Conservation (phyloP, 257 asterid genomes). For the Solanum pimpinellifolium region DNA sequence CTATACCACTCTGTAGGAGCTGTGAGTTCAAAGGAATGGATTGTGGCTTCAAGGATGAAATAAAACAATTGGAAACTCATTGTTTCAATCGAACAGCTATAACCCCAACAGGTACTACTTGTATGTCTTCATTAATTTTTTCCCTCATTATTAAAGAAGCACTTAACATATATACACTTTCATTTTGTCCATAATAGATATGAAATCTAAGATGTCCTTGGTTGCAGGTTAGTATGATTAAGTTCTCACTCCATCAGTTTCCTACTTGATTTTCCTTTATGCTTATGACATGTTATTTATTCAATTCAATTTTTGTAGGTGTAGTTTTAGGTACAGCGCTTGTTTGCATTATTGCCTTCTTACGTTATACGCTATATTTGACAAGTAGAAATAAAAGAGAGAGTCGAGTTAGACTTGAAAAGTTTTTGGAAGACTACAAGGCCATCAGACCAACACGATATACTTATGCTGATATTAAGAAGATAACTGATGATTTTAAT, state of each 20-base stretch:
- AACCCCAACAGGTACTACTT: not conserved
- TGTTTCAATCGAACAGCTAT: not conserved
- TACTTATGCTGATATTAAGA: not conserved
- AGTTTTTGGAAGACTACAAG: not conserved
- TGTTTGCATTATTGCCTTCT: not conserved
- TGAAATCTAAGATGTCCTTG: not conserved
- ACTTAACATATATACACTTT: not conserved
- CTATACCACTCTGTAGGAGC: not conserved
- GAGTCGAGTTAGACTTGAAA: not conserved
- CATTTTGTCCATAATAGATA: not conserved
- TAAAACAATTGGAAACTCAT: not conserved
- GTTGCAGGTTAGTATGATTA: not conserved
- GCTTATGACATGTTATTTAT: not conserved
- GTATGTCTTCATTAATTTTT: not conserved
- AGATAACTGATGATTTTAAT: not conserved
- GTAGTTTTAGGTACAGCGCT: not conserved
- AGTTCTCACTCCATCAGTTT: not conserved
- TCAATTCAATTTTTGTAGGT: not conserved
- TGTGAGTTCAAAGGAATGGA: not conserved
- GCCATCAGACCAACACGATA: not conserved
- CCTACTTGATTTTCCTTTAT: not conserved
- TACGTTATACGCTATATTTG: not conserved
- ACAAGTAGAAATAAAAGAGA: not conserved
- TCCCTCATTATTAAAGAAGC: not conserved
- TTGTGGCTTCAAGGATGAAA: not conserved